These are phyloP conservation scores for Cercophora newfieldiana DNA, from an alignment of 495 filamentous ascomycete genomes.

Conservation along the genomic window DNA sequence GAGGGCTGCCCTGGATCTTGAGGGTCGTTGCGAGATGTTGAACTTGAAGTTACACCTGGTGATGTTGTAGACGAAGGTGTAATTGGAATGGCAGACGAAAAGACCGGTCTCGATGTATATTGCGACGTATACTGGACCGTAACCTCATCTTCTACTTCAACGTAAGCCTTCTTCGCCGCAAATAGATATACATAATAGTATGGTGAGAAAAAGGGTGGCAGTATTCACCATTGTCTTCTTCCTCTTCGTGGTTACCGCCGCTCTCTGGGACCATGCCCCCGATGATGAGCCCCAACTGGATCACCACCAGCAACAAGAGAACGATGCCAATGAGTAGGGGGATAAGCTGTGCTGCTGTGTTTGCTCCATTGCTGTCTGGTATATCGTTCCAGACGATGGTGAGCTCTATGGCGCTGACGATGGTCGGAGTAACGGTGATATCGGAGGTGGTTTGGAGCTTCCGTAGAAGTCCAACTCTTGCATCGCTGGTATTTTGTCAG, in stretches of 20 bases:
- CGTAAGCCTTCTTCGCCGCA: too few relatives aligned
- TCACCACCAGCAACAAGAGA: not conserved
- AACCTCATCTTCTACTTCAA: too few relatives aligned
- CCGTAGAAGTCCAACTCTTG: slow-evolving; percentile 11
- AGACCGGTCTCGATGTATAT: not conserved
- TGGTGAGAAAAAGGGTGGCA: too few relatives aligned
- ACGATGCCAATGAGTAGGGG: slow-evolving; percentile 34
- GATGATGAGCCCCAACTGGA: not conserved
- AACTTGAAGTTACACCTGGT: not conserved
- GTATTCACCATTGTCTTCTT: not conserved
- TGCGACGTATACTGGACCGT: not conserved
- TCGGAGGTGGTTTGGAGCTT: slow-evolving; percentile 31
- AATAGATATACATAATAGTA: too few relatives aligned
- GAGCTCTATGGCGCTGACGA: slow-evolving; percentile 40
- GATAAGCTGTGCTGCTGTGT: slow-evolving; percentile 38
- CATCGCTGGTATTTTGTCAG: not conserved
- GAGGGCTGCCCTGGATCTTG: not conserved
- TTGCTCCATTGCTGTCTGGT: slow-evolving; percentile 25
- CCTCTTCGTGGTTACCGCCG: not conserved
- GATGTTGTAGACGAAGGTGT: not conserved
- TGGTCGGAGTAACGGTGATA: slow-evolving; percentile 28
- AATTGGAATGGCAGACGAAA: not conserved
- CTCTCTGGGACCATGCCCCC: not conserved
- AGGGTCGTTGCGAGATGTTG: not conserved
- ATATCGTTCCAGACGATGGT: slow-evolving; percentile 43